These are phyloP conservation scores for barley (Hordeum vulgare) DNA, from an alignment of 176 grass and related monocot species.

Conservation along the genomic window DNA sequence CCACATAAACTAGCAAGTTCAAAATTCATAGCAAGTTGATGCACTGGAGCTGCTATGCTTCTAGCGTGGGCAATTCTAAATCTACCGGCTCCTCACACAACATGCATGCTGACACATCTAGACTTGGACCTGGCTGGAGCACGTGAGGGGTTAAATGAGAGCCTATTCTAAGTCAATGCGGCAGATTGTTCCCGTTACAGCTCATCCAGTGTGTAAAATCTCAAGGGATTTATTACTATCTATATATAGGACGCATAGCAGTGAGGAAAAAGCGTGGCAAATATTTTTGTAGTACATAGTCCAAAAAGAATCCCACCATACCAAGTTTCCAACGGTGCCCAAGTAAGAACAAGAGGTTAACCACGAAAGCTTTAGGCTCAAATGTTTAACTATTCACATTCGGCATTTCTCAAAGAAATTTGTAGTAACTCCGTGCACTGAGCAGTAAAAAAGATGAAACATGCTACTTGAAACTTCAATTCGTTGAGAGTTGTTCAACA, in stretches of 20 bases:
- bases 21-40: constrained; percentile 17
- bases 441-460: background rate
- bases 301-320: background rate
- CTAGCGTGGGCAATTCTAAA: constrained; percentile 10
- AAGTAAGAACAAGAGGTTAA: background rate
- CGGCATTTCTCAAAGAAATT: background rate
- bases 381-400: background rate
- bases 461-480: background rate
- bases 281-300: background rate
- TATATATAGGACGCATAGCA: background rate
- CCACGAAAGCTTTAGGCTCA: background rate
- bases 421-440: background rate
- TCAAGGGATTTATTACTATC: constrained; percentile 1
- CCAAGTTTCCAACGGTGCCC: too few relatives aligned
- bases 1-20: constrained; percentile 28
- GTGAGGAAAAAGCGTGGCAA: background rate
- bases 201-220: constrained; percentile 16
- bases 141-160: constrained; percentile 38
- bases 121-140: constrained; percentile 24
- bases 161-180: background rate
- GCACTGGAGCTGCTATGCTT: constrained; percentile 3
- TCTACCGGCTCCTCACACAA: constrained; percentile 9
- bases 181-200: constrained; percentile 7
- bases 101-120: constrained; percentile 39
- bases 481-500: background rate